Base-by-base conservation (phyloP, 331 rosid genomes). In the Dryas integrifolia region DNA sequence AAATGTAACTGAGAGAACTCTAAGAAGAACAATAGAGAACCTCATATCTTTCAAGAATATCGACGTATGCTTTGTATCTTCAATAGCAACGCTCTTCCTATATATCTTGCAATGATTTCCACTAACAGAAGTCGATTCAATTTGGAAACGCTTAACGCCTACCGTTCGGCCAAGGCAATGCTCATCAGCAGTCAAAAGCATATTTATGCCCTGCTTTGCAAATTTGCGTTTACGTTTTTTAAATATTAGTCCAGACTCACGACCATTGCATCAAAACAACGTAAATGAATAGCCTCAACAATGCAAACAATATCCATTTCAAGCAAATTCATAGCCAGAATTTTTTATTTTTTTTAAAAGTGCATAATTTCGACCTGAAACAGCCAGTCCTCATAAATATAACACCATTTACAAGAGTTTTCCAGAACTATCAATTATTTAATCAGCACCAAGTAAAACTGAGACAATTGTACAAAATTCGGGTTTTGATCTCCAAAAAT, bases 41-140 rank as follows among this genome's bases (percentile, higher is more conserved):
- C 97, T 95, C 0, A 86, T 84, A 82, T 95, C 99, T 73, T 89
- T 88, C 79, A 95, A 69, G 66, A 88, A 85, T 38, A 87, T 82
- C 0, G 73, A 70, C 1, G 80, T 59, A 39, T 49, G 73, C 58
- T 85, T 87, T 71, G 72, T 77, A 67, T 84, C 85, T 72, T 81
- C 90, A 7, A 69, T 69, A 47, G 84, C 67, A 46, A 75, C 78
- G 48, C 46, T 78, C 82, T 78, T 82, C 87, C 88, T 82, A 76
- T 71, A 86, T 71, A 95, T 83, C 77, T 46, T 78, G 87, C 98
- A 95, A 81, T 91, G 98, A 24, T 77, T 88, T 7, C 76, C 92
- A 56, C 97, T 95, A 63, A 91, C 86, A 3, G 92, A 68, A 76
- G 14, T 72, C 3, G 94, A 88, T 52, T 95, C 97, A 65, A 95